Percentiles rank a stretch among this genome's conserved stretches.
Conservation (phyloP, 192 early-diverging fungal species). For the Pilaira anomala region DNA sequence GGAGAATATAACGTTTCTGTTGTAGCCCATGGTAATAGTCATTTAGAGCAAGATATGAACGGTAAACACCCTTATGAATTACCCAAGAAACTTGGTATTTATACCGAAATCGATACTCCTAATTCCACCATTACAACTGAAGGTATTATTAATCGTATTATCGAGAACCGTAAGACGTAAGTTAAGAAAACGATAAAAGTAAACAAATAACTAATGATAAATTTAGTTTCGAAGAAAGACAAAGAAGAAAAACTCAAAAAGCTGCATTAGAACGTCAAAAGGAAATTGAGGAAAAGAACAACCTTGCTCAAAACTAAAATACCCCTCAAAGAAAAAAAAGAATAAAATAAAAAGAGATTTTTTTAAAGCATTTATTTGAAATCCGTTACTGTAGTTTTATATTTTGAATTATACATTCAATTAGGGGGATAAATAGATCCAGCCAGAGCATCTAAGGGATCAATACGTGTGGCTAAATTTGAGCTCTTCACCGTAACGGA, state of each 20-base stretch:
- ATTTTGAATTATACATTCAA: too few relatives aligned
- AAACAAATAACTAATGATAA: background rate
- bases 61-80: slow-evolving; percentile 82
- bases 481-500: too few relatives aligned
- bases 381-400: too few relatives aligned
- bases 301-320: too few relatives aligned
- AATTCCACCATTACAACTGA: slow-evolving; percentile 77
- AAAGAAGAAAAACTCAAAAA: slow-evolving; percentile 72
- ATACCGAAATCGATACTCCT: slow-evolving; percentile 75
- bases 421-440: too few relatives aligned
- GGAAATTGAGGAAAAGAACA: slow-evolving; percentile 51
- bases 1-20: slow-evolving; percentile 83
- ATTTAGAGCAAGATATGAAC: slow-evolving; percentile 63
- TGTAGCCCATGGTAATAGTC: slow-evolving; percentile 74
- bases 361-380: too few relatives aligned
- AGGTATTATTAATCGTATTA: slow-evolving; percentile 85
- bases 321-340: too few relatives aligned
- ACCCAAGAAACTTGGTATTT: slow-evolving; percentile 77
- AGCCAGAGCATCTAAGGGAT: too few relatives aligned
- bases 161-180: slow-evolving; percentile 80
- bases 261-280: slow-evolving; percentile 61
- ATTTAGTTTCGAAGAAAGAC: slow-evolving; percentile 66
- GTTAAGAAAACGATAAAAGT: slow-evolving; percentile 20
- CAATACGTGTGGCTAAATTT: too few relatives aligned
- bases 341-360: too few relatives aligned